A percentile compares a stretch with the other conserved stretches of the same genome.
These are phyloP conservation scores for Aspergillus ruber DNA, from an alignment of 2,329 filamentous ascomycete species.

Conservation along the genomic window DNA sequence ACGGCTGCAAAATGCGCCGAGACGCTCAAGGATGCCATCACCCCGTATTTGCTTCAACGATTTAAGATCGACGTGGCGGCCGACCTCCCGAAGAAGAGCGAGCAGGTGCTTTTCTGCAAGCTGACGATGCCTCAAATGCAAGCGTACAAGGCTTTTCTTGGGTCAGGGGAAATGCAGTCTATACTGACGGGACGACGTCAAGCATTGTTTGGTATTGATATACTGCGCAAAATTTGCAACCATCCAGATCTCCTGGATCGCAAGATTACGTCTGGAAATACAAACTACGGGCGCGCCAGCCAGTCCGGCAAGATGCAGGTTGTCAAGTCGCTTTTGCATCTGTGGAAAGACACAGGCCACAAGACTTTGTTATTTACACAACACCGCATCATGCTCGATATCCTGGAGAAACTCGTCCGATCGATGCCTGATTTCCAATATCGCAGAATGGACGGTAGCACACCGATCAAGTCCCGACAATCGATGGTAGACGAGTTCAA, in stretches of 20 bases:
- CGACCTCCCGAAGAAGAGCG: constrained; percentile 89
- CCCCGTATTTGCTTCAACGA: constrained; percentile 84
- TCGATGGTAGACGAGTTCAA: constrained; percentile 91
- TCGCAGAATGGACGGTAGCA: constrained; percentile 88
- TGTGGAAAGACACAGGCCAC: constrained; percentile 89
- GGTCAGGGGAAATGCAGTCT: constrained; percentile 75
- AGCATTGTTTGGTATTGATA: constrained; percentile 82
- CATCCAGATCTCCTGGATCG: constrained; percentile 84
- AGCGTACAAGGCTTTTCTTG: constrained; percentile 73
- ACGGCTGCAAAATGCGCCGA: constrained; percentile 92
- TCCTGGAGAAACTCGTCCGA: constrained; percentile 74
- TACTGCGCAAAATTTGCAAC: constrained; percentile 93
- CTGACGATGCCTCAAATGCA: constrained; percentile 71
- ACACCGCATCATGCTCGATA: constrained; percentile 90
- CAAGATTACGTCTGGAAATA: constrained; percentile 50
- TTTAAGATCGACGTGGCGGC: constrained; percentile 91
- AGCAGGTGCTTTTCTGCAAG: constrained; percentile 94
- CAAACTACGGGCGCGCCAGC: constrained; percentile 65
- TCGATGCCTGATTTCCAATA: constrained; percentile 66
- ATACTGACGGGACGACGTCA: constrained; percentile 71
- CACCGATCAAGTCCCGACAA: constrained; percentile 82
- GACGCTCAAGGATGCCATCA: constrained; percentile 87
- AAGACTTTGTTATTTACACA: constrained; percentile 93
- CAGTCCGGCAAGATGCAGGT: constrained; percentile 97
- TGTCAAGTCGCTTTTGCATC: constrained; percentile 74